Base-by-base conservation (phyloP, 768 basidiomycete species). In the Chalciporus piperatus region DNA sequence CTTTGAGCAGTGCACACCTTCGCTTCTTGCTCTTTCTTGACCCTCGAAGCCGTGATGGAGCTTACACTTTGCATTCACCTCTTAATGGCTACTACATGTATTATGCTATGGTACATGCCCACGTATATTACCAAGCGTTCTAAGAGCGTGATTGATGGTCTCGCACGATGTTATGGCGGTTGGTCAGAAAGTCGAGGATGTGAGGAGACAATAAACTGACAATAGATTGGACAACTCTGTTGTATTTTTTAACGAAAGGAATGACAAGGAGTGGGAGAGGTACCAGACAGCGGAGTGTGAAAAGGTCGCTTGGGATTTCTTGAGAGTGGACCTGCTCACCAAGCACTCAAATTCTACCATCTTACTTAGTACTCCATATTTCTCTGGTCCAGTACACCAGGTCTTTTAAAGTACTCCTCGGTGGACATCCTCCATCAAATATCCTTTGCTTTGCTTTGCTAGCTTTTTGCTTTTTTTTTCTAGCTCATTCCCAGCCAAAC, bases 281-380 rank as follows among this genome's bases (percentile, higher is more conserved):
- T 54, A n/a, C 45, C 44, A 41, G 25, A 16, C 33, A 45, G 69
- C 68, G 68, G 68, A 69, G 68, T 71, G 49, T 70, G 63, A 69
- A 69, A 69, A 63, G 47, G 16, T 25, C 40, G 56, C 58, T 62
- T 66, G 64, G n/a, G n/a, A n/a, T n/a, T n/a, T n/a, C n/a, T n/a
- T n/a, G n/a, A n/a, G n/a, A n/a, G 55, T 54, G 49, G 66, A 54
- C 59, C 2, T 52, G 57, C 55, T 69, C 67, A n/a, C 57, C 68
- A 67, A 59, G 69, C 59, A 55, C 61, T 45, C 56, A 60, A 45
- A 63, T 68, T 59, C 60, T 68, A 65, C 54, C 69, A 71, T 62
- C 67, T 70, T 69, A 69, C 67, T 70, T 69, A 69, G 69, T 67
- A 59, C 69, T 59, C 55, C 65, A 42, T 70, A 69, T 69, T 69